Evolutionary conservation across 2,329 filamentous ascomycete genomes (phyloP).

Genomic region (Fusarium pilosicola): DNA sequence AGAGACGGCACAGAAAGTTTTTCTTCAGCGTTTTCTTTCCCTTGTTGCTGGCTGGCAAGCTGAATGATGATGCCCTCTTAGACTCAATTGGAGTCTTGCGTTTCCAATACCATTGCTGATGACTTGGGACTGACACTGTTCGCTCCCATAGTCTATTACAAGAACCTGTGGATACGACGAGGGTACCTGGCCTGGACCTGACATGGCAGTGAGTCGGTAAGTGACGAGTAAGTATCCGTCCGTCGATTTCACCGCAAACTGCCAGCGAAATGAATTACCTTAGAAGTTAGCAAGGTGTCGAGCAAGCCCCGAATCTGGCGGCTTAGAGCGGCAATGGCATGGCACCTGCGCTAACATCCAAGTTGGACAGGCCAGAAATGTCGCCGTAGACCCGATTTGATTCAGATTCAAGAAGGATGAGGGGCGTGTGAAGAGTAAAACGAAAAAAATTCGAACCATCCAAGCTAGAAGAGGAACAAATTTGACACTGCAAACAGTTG

Average conservation of each 20-base stretch:
- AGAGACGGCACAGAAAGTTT: conserved; percentile 20
- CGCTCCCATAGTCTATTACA: neutral
- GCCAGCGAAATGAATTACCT: conserved; percentile 21
- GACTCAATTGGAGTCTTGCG: neutral
- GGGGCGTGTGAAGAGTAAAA: conserved; percentile 28
- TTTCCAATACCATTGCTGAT: conserved; percentile 1
- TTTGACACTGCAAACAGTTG: conserved; percentile 43
- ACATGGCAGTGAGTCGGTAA: conserved; percentile 30
- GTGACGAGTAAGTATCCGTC: conserved; percentile 29
- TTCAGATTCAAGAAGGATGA: conserved; percentile 17
- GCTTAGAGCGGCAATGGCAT: conserved; percentile 46
- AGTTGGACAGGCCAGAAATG: conserved; percentile 32
- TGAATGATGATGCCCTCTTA: conserved; percentile 9
- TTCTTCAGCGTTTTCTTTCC: neutral
- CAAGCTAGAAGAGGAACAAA: conserved; percentile 30
- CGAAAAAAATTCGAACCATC: conserved; percentile 30
- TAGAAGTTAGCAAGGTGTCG: neutral
- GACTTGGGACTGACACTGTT: neutral
- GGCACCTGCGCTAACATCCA: conserved; percentile 39
- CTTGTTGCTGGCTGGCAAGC: conserved; percentile 8
- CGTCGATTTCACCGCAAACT: conserved; percentile 35
- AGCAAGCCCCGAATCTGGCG: conserved; percentile 36
- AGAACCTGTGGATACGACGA: conserved; percentile 38
- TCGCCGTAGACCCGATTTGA: conserved; percentile 43
- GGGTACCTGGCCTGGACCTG: conserved; percentile 29